These are phyloP conservation scores for Phaeosphaeria sp. DNA, from an alignment of 2,329 filamentous ascomycete genomes.

Conservation along the genomic window DNA sequence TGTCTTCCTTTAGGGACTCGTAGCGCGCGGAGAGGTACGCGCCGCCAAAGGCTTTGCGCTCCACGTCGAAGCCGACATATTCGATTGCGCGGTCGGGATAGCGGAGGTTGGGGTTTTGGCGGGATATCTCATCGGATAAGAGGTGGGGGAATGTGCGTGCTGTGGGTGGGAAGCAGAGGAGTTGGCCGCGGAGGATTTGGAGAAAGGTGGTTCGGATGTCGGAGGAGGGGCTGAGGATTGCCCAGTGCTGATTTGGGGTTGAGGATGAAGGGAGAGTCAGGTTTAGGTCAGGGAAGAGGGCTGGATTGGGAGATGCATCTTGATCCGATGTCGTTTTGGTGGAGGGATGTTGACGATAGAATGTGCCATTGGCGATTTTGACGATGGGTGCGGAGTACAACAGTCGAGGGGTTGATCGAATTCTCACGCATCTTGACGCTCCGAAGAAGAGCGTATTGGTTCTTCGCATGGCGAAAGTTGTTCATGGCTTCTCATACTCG, in stretches of 20 bases:
- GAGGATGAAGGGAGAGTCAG: slow-evolving; percentile 72
- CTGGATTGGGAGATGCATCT: slow-evolving; percentile 64
- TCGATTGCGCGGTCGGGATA: slow-evolving; percentile 74
- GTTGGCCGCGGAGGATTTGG: slow-evolving; percentile 76
- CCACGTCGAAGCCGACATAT: slow-evolving; percentile 89
- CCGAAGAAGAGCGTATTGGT: slow-evolving; percentile 35
- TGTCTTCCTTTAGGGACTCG: slow-evolving; percentile 84
- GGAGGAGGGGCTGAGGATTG: slow-evolving; percentile 79
- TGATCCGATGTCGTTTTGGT: slow-evolving; percentile 47
- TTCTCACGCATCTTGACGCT: slow-evolving; percentile 31
- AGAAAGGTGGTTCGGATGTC: slow-evolving; percentile 84
- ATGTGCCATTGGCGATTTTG: slow-evolving; percentile 69
- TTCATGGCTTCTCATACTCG: slow-evolving; percentile 2
- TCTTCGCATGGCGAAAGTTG: slow-evolving; percentile 39
- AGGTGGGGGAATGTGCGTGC: slow-evolving; percentile 83
- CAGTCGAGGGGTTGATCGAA: slow-evolving; percentile 24
- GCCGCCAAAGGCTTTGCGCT: slow-evolving; percentile 65
- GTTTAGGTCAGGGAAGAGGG: slow-evolving; percentile 74
- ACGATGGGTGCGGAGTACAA: slow-evolving; percentile 34
- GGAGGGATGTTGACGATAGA: slow-evolving; percentile 76
- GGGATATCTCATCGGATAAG: slow-evolving; percentile 65
- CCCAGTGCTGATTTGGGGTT: slow-evolving; percentile 71
- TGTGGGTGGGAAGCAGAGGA: slow-evolving; percentile 76
- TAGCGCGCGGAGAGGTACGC: slow-evolving; percentile 90
- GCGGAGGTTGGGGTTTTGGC: slow-evolving; percentile 60